Evolutionary conservation across 1,284 basidiomycete genomes (phyloP).

Genomic region (Cryptococcus wingfieldii): DNA sequence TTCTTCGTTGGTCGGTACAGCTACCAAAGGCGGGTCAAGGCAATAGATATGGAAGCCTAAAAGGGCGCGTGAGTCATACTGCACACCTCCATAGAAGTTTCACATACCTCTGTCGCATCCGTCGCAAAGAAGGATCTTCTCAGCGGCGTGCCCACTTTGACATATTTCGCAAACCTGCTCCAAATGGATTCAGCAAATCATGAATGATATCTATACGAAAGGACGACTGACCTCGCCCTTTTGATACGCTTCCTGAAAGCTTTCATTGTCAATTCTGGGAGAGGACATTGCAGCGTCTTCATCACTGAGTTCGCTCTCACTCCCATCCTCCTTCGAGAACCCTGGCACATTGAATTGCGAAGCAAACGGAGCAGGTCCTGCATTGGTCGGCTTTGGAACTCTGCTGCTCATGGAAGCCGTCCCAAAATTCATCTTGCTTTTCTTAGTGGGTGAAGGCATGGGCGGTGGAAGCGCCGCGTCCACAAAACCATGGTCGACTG

Average conservation of each 20-base stretch:
- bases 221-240: constrained; percentile 43
- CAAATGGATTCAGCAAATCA: neutral
- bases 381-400: neutral
- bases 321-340: constrained; percentile 33
- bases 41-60: constrained; percentile 94
- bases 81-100: neutral
- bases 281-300: constrained; percentile 24
- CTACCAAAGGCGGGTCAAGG: constrained; percentile 79
- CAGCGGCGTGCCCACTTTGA: constrained; percentile 76
- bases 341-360: constrained; percentile 37
- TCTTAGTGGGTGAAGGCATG: too few species aligned
- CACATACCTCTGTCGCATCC: constrained; percentile 87
- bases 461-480: neutral
- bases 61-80: neutral
- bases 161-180: constrained; percentile 78
- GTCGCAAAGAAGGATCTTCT: constrained; percentile 92
- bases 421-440: neutral
- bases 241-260: constrained; percentile 27
- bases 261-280: neutral
- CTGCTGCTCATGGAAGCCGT: constrained; percentile 2
- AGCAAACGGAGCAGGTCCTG: neutral
- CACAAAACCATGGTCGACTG: neutral
- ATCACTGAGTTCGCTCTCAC: constrained; percentile 42
- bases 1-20: constrained; percentile 77
- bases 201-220: neutral